phyloP scores from a whole-genome alignment of 176 grass and related monocot species.

The Phragmites australis region DNA sequence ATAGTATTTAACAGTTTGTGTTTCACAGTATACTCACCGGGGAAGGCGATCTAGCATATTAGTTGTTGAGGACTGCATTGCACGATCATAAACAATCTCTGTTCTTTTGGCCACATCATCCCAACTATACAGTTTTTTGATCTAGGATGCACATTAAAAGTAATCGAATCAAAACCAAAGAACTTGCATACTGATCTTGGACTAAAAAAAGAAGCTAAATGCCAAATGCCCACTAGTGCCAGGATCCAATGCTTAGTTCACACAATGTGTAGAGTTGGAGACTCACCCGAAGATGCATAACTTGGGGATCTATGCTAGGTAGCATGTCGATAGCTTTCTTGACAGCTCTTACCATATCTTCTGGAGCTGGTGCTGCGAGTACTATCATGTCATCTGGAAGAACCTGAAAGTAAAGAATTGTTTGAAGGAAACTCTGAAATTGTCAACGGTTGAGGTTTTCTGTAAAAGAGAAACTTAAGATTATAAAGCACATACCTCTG shows the following conservation, averaged over 20 bases:
- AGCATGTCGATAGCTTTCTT: conserved; percentile 84
- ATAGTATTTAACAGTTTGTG: not conserved
- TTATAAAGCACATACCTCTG: conserved; percentile 53
- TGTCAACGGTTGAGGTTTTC: not conserved
- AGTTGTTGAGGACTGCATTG: conserved; percentile 57
- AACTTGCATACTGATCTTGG: not conserved
- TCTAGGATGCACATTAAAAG: conserved; percentile 49
- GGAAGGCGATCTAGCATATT: conserved; percentile 74
- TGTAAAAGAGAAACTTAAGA: conserved; percentile 20
- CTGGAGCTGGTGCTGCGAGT: conserved; percentile 76
- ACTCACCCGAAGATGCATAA: conserved; percentile 79
- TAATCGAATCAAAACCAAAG: conserved; percentile 1
- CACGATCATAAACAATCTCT: conserved; percentile 74
- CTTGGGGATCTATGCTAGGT: conserved; percentile 75
- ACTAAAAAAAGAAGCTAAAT: not conserved
- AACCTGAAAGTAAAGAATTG: conserved; percentile 57
- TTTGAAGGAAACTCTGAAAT: not conserved
- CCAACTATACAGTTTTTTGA: conserved; percentile 93
- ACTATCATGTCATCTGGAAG: conserved; percentile 98
- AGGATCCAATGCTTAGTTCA: not conserved
- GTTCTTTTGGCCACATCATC: conserved; percentile 96
- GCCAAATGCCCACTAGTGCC: not conserved
- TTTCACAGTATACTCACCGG: conserved; percentile 45
- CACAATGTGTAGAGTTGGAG: not conserved
- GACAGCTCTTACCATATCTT: conserved; percentile 85